Evolutionary conservation across 2,329 filamentous ascomycete species (phyloP).

Genomic region (Colletotrichum paranaense): DNA sequence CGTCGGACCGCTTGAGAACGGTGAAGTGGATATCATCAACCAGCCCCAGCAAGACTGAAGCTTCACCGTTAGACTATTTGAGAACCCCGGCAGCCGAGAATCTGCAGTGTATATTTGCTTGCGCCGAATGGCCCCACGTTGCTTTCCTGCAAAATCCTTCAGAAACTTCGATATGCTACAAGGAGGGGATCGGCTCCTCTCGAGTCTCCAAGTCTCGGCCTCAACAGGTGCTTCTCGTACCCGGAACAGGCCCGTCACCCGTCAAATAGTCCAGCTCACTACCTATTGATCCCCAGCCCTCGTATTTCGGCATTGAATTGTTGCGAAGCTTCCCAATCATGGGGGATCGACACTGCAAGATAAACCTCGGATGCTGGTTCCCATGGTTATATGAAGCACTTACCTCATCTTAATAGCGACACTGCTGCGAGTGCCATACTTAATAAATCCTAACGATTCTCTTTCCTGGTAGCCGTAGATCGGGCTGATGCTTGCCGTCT

Average conservation of each 20-base stretch:
- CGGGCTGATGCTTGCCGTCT: neutral
- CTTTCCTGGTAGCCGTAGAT: neutral
- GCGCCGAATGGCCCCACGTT: constrained; percentile 17
- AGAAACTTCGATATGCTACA: constrained; percentile 13
- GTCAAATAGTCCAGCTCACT: neutral
- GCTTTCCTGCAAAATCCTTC: constrained; percentile 13
- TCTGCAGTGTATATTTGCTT: constrained; percentile 30
- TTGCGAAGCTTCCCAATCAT: neutral
- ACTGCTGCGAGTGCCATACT: neutral
- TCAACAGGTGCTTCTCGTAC: neutral
- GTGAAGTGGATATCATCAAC: constrained; percentile 29
- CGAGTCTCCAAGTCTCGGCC: neutral
- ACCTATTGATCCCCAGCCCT: neutral
- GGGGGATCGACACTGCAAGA: neutral
- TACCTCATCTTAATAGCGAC: neutral
- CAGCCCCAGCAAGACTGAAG: constrained; percentile 22
- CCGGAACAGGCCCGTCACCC: neutral
- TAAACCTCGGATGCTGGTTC: neutral
- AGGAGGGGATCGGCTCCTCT: neutral
- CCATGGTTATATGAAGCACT: neutral
- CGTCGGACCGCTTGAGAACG: neutral
- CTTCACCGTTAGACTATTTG: constrained; percentile 27
- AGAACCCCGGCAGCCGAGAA: constrained; percentile 11
- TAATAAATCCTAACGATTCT: neutral
- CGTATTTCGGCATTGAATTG: neutral